Conservation (phyloP, 2,329 filamentous ascomycete species). For the Macroventuria anomochaeta region DNA sequence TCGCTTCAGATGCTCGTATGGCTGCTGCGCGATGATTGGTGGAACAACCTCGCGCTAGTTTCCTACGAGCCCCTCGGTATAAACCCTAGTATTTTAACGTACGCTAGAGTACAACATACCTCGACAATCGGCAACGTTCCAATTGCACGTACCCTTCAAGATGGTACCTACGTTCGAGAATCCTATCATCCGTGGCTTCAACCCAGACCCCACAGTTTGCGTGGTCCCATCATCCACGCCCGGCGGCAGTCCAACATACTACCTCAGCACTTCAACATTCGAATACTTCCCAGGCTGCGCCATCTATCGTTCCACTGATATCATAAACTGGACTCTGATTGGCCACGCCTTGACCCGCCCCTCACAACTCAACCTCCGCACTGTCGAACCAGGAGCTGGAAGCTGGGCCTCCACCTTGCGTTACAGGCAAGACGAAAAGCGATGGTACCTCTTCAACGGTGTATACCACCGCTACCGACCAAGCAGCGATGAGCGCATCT, state of each 20-base stretch:
- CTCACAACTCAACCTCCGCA: constrained; percentile 46
- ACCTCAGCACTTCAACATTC: constrained; percentile 56
- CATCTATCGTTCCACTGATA: constrained; percentile 59
- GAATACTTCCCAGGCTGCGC: constrained; percentile 60
- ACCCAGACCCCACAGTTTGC: constrained; percentile 57
- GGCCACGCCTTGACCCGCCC: constrained; percentile 46
- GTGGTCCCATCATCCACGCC: constrained; percentile 5
- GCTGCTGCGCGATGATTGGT: too few species aligned
- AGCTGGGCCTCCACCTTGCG: constrained; percentile 34
- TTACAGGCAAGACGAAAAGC: constrained; percentile 18
- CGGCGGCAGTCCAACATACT: constrained; percentile 11
- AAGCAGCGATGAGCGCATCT: constrained; percentile 43
- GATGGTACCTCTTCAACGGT: constrained; percentile 32
- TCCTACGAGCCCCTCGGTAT: constrained; percentile 1
- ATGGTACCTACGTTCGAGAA: constrained; percentile 39
- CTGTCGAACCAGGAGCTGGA: constrained; percentile 31
- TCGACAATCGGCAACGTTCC: background rate
- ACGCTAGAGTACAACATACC: background rate
- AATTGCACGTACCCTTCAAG: background rate
- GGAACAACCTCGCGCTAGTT: constrained; percentile 11
- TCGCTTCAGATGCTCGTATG: too few species aligned
- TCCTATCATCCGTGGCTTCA: constrained; percentile 58
- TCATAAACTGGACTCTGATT: constrained; percentile 59
- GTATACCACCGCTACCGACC: constrained; percentile 36
- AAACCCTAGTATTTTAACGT: background rate